phyloP scores from a whole-genome alignment of 495 filamentous ascomycete genomes.

The Hypoxylon subgilvum region DNA sequence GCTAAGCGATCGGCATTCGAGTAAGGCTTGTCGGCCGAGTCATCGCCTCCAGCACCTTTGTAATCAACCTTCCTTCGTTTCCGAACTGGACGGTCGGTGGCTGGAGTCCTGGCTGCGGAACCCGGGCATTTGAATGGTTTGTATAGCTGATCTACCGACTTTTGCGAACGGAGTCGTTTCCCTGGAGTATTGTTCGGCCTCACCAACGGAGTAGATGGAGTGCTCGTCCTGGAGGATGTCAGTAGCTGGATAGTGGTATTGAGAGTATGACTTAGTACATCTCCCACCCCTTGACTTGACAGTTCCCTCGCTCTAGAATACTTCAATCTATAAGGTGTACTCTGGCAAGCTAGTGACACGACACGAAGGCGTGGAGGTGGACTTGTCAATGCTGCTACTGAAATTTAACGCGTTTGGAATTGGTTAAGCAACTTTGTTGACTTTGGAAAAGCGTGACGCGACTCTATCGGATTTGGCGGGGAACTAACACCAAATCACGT shows the following conservation, averaged over 20 bases:
- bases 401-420: no score
- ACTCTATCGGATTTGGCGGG: conserved; percentile 13
- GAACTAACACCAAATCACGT: conserved; percentile 42
- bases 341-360: neutral
- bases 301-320: neutral
- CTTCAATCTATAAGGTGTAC: neutral
- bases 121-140: conserved; percentile 96
- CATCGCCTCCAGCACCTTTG: conserved; percentile 75
- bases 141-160: conserved; percentile 70
- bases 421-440: conserved; percentile 33
- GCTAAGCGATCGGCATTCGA: conserved; percentile 88
- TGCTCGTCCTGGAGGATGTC: conserved; percentile 28
- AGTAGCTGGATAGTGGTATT: conserved; percentile 1
- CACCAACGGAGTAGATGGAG: conserved; percentile 28
- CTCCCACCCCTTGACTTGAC: neutral
- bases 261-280: conserved; percentile 10
- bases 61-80: conserved; percentile 93
- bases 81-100: conserved; percentile 80
- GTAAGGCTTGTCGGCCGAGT: conserved; percentile 78
- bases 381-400: conserved; percentile 6
- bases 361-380: neutral
- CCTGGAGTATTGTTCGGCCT: conserved; percentile 38
- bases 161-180: conserved; percentile 49
- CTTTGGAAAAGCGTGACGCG: conserved; percentile 31
- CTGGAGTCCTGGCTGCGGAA: conserved; percentile 69